A percentile compares a stretch with the other conserved stretches of the same genome.
phyloP scores from a whole-genome alignment of 257 asterid species.

The Solanum virginianum region DNA sequence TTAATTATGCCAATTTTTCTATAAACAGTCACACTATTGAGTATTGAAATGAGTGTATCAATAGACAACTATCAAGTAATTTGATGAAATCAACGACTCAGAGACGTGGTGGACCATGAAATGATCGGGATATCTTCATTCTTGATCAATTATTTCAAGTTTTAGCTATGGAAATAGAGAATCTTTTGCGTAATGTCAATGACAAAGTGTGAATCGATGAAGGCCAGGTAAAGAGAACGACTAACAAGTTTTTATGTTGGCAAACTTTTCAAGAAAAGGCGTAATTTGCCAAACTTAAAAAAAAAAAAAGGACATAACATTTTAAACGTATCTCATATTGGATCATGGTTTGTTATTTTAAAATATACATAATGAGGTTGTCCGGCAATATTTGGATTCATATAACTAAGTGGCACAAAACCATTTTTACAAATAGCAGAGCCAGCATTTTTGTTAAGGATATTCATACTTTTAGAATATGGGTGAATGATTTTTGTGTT shows the following conservation, averaged over 20 bases:
- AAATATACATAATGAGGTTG: background rate
- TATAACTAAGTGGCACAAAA: background rate
- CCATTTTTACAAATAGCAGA: background rate
- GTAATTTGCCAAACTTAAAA: too few species aligned
- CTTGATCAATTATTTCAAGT: background rate
- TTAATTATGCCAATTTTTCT: constrained; percentile 9
- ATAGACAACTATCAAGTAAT: background rate
- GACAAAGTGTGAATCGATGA: background rate
- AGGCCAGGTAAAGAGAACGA: too few species aligned
- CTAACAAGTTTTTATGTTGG: background rate
- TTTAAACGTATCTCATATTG: background rate
- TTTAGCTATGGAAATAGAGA: background rate
- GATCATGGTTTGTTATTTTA: background rate
- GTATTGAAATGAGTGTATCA: background rate
- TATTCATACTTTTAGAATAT: too few species aligned
- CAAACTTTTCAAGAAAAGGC: background rate
- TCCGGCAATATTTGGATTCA: constrained; percentile 3
- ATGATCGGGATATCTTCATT: background rate
- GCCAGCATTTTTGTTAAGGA: too few species aligned
- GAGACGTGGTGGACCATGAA: too few species aligned
- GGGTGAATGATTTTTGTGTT: too few species aligned
- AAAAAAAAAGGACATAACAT: background rate
- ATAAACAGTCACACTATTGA: background rate
- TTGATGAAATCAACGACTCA: background rate
- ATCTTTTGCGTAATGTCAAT: background rate